A percentile compares a stretch with the other conserved stretches of the same genome.
These are phyloP conservation scores for Epichloe festucae DNA, from an alignment of 2,329 filamentous ascomycete species.

Conservation along the genomic window DNA sequence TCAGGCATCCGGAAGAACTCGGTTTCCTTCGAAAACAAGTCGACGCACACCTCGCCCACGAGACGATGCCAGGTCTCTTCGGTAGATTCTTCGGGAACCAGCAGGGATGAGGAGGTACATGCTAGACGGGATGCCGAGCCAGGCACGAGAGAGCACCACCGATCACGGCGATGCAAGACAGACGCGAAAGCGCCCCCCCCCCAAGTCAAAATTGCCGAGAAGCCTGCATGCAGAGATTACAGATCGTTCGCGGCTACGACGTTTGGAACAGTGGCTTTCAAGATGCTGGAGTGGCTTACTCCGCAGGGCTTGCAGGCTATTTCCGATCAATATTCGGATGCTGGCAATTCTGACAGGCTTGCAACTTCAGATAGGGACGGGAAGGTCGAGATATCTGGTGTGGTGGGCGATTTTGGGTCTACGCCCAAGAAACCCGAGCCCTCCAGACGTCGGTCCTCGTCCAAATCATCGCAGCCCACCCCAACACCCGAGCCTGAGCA, in stretches of 20 bases:
- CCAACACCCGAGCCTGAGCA: not conserved
- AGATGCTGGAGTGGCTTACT: constrained; percentile 59
- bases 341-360: constrained; percentile 5
- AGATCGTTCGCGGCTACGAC: constrained; percentile 49
- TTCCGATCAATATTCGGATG: constrained; percentile 22
- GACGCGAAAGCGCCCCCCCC: not conserved
- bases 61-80: not conserved
- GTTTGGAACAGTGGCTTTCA: constrained; percentile 53
- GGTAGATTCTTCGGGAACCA: constrained; percentile 2
- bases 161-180: not conserved
- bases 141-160: not conserved
- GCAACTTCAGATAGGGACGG: not conserved
- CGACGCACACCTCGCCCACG: not conserved
- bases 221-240: constrained; percentile 39
- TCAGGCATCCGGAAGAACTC: not conserved
- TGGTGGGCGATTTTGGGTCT: no score
- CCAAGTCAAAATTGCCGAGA: constrained; percentile 30
- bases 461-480: not conserved
- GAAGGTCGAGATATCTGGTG: not conserved
- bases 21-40: not conserved
- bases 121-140: not conserved
- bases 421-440: not conserved
- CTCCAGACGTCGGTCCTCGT: not conserved
- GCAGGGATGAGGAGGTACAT: not conserved
- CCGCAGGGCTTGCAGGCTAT: constrained; percentile 41